A percentile compares a stretch with the other conserved stretches of the same genome.
phyloP scores from a whole-genome alignment of 768 basidiomycete genomes.

The Hygrophorus russula region DNA sequence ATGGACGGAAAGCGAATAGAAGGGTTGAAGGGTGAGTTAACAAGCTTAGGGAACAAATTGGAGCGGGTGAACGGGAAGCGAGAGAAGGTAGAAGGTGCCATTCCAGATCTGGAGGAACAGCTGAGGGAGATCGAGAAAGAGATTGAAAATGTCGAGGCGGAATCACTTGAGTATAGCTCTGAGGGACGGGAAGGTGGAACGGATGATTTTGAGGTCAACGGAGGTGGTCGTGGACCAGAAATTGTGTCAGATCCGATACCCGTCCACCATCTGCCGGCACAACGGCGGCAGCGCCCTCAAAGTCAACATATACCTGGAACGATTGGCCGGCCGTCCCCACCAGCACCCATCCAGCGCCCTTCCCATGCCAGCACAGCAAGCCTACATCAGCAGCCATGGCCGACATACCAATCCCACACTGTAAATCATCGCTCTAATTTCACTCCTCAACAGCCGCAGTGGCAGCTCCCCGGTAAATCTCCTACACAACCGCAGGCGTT shows the following conservation, averaged over 20 bases:
- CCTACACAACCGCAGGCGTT: neutral
- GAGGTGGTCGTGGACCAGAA: neutral
- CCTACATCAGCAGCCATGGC: constrained; percentile 3
- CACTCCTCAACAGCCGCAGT: neutral
- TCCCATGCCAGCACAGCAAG: neutral
- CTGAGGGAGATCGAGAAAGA: constrained; percentile 49
- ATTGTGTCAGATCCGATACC: neutral
- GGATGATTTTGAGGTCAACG: neutral
- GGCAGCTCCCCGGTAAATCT: neutral
- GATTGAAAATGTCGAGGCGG: constrained; percentile 29
- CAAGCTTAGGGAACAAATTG: constrained; percentile 42
- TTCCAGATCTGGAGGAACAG: constrained; percentile 60
- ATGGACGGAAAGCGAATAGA: constrained; percentile 5
- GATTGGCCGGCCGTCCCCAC: constrained; percentile 11
- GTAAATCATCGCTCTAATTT: neutral
- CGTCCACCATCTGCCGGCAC: constrained; percentile 11
- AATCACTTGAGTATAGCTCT: neutral
- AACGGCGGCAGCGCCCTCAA: constrained; percentile 10
- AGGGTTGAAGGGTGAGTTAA: constrained; percentile 15
- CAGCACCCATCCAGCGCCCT: constrained; percentile 9
- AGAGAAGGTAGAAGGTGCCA: constrained; percentile 52
- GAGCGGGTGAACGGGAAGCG: constrained; percentile 57
- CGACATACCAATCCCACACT: neutral
- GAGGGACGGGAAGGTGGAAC: neutral
- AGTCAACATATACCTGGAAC: constrained; percentile 10